phyloP scores from a whole-genome alignment of 129 eudicot species.

The Pulicaria dysenterica region DNA sequence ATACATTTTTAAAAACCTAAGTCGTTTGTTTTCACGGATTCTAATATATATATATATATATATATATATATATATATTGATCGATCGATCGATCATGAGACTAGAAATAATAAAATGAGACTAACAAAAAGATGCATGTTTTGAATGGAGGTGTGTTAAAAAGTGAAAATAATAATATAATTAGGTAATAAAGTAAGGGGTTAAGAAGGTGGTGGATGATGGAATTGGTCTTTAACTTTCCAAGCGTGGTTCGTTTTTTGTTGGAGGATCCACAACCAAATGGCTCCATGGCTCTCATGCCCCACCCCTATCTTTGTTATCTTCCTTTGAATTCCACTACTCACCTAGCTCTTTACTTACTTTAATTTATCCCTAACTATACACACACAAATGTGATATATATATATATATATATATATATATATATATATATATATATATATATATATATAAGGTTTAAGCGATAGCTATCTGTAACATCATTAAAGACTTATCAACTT shows the following conservation, averaged over 20 bases:
- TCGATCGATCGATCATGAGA: no score
- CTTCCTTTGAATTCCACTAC: constrained; percentile 33
- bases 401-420: constrained; percentile 6
- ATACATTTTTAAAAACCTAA: no score
- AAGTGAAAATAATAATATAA: background rate
- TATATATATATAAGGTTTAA: background rate
- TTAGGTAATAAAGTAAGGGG: constrained; percentile 13
- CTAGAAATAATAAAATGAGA: background rate
- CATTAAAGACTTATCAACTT: no score
- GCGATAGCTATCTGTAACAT: no score
- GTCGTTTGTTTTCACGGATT: no score
- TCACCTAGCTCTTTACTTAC: background rate
- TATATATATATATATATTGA: no score
- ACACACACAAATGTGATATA: constrained; percentile 7
- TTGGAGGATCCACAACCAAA: constrained; percentile 86
- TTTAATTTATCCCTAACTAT: constrained; percentile 4
- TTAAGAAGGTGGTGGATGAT: constrained; percentile 40
- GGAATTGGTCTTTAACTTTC: constrained; percentile 51
- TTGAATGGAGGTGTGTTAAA: no score
- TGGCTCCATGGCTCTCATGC: constrained; percentile 56
- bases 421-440: background rate
- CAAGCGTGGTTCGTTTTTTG: constrained; percentile 79
- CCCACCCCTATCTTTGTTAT: constrained; percentile 35
- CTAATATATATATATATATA: no score
- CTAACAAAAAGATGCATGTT: background rate